A percentile compares a stretch with the other conserved stretches of the same genome.
Conservation (phyloP, 495 filamentous ascomycete species). For the Penicillium argentinense region DNA sequence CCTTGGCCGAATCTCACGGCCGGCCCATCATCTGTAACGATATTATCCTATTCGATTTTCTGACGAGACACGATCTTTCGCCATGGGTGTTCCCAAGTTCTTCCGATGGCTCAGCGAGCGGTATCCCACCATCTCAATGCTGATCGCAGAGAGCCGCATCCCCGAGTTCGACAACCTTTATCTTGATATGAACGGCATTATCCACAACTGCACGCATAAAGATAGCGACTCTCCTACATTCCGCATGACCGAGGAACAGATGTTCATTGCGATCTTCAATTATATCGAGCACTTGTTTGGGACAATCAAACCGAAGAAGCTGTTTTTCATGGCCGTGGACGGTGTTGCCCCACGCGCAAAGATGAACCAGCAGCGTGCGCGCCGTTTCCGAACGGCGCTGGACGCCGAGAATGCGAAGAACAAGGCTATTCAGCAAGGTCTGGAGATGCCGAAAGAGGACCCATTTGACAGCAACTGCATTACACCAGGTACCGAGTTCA, state of each 20-base stretch:
- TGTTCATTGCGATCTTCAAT: conserved; percentile 99
- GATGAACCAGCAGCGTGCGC: conserved; percentile 98
- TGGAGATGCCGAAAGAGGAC: conserved; percentile 92
- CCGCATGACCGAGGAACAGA: conserved; percentile 94
- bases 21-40: not conserved
- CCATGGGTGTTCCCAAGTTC: conserved; percentile 93
- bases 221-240: conserved; percentile 88
- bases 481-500: conserved; percentile 96
- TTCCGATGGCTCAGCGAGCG: conserved; percentile 97
- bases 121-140: conserved; percentile 97
- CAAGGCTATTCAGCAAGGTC: conserved; percentile 83
- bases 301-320: conserved; percentile 96
- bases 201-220: conserved; percentile 98
- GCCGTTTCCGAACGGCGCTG: conserved; percentile 91
- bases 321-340: conserved; percentile 99
- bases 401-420: conserved; percentile 87
- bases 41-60: not conserved
- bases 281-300: conserved; percentile 99
- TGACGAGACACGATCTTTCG: conserved; percentile 14
- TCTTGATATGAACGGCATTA: conserved; percentile 99
- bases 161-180: conserved; percentile 99
- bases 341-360: conserved; percentile 97
- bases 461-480: conserved; percentile 99
- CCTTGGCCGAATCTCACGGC: not conserved
- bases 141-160: conserved; percentile 98